A percentile compares a stretch with the other conserved stretches of the same genome.
phyloP scores from a whole-genome alignment of 495 filamentous ascomycete genomes.

The Penicillium tannophilum region DNA sequence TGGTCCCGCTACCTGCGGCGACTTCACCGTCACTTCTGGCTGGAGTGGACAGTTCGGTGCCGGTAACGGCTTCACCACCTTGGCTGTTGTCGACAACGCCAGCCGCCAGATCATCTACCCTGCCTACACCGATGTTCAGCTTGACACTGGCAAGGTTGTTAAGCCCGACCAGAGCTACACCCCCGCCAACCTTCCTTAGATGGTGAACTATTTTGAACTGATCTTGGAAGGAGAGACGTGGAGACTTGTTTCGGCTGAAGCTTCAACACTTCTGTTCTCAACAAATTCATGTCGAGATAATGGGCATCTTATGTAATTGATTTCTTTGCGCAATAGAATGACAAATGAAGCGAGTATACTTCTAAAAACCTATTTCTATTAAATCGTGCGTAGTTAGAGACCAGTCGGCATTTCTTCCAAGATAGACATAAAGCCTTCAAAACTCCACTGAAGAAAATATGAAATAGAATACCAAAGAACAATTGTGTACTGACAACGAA shows the following conservation, averaged over 20 bases:
- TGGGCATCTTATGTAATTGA: background rate
- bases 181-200: constrained; percentile 39
- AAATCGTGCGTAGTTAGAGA: background rate
- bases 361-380: background rate
- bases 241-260: background rate
- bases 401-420: too few species aligned
- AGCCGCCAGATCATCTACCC: constrained; percentile 50
- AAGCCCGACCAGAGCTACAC: constrained; percentile 57
- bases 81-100: constrained; percentile 47
- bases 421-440: too few species aligned
- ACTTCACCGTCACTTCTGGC: constrained; percentile 52
- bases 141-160: constrained; percentile 47
- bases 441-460: too few species aligned
- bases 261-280: background rate
- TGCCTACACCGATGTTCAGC: constrained; percentile 49
- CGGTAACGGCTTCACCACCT: constrained; percentile 55
- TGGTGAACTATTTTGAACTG: background rate
- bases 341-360: constrained; percentile 39
- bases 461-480: too few species aligned
- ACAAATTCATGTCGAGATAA: background rate
- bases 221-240: background rate
- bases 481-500: too few species aligned
- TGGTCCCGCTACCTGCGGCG: constrained; percentile 44
- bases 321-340: background rate
- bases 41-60: constrained; percentile 60